Evolutionary conservation across 2,329 filamentous ascomycete genomes (phyloP).

Genomic region (Endocalyx cinctus): DNA sequence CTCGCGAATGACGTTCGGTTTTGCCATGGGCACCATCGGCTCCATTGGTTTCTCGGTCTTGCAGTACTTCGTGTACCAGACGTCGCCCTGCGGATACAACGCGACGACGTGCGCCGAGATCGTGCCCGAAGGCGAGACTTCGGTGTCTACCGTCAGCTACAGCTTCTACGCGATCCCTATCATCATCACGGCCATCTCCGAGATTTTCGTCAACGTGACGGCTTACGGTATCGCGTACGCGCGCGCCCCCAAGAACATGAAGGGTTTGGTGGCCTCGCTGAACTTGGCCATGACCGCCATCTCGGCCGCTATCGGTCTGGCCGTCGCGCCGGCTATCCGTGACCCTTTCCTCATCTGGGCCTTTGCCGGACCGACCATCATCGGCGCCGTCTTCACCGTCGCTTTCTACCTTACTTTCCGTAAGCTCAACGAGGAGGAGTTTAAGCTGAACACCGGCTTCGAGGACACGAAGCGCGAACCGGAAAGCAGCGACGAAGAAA

Average conservation of each 20-base stretch:
- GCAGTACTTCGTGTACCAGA: conserved; percentile 26
- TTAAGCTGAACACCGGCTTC: conserved; percentile 24
- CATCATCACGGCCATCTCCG: conserved; percentile 46
- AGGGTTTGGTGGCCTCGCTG: conserved; percentile 66
- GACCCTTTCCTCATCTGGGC: conserved; percentile 45
- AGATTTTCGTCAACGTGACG: conserved; percentile 52
- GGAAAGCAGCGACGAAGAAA: conserved; percentile 21
- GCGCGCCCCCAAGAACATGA: conserved; percentile 77
- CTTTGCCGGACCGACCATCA: conserved; percentile 25
- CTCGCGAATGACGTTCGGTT: conserved; percentile 40
- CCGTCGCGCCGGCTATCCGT: conserved; percentile 36
- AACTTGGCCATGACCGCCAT: conserved; percentile 69
- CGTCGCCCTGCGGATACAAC: conserved; percentile 23
- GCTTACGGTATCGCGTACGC: conserved; percentile 73
- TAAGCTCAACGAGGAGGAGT: conserved; percentile 25
- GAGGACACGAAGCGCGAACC: conserved; percentile 23
- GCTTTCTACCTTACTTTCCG: conserved; percentile 25
- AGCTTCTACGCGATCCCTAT: conserved; percentile 36
- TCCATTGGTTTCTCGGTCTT: conserved; percentile 25
- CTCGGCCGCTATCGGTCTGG: conserved; percentile 61
- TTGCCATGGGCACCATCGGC: conserved; percentile 36
- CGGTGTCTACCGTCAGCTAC: conserved; percentile 21
- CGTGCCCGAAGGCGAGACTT: conserved; percentile 15
- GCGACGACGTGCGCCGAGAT: conserved; percentile 25
- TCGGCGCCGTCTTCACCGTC: conserved; percentile 19